Evolutionary conservation across 768 basidiomycete genomes (phyloP).

Genomic region (Naganishia vaughanmartiniae): DNA sequence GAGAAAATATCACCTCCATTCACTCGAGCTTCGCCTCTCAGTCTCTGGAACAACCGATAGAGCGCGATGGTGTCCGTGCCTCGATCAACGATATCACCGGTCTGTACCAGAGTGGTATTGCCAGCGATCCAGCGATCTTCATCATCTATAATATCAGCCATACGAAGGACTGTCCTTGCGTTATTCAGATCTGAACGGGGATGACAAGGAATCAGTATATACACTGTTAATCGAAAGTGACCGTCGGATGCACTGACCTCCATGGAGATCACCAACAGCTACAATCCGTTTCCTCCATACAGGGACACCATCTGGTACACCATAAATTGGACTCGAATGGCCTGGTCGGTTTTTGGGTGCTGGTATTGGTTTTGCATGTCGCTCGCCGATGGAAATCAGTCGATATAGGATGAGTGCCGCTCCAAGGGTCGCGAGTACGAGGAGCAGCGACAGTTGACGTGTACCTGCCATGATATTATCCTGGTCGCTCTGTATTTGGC

Average conservation of each 20-base stretch:
- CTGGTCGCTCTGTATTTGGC: neutral
- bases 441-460: slow-evolving; percentile 25
- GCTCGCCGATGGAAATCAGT: neutral
- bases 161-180: slow-evolving; percentile 72
- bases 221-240: neutral
- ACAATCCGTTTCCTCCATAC: slow-evolving; percentile 58
- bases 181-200: slow-evolving; percentile 63
- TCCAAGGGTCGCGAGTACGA: slow-evolving; percentile 25
- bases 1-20: slow-evolving; percentile 71
- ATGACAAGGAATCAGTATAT: neutral
- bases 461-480: neutral
- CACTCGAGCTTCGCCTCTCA: slow-evolving; percentile 70
- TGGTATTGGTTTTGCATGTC: slow-evolving; percentile 12
- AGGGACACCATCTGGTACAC: neutral
- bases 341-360: neutral
- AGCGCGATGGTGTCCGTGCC: slow-evolving; percentile 86
- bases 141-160: slow-evolving; percentile 72
- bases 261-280: slow-evolving; percentile 89
- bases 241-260: slow-evolving; percentile 51
- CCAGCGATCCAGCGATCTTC: slow-evolving; percentile 76
- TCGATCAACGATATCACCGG: slow-evolving; percentile 87
- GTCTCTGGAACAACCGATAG: slow-evolving; percentile 76
- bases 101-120: slow-evolving; percentile 85
- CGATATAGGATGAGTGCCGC: slow-evolving; percentile 28
- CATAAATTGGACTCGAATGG: neutral